phyloP scores from a whole-genome alignment of 805 yeast genomes.

The Candida fluviatilis region DNA sequence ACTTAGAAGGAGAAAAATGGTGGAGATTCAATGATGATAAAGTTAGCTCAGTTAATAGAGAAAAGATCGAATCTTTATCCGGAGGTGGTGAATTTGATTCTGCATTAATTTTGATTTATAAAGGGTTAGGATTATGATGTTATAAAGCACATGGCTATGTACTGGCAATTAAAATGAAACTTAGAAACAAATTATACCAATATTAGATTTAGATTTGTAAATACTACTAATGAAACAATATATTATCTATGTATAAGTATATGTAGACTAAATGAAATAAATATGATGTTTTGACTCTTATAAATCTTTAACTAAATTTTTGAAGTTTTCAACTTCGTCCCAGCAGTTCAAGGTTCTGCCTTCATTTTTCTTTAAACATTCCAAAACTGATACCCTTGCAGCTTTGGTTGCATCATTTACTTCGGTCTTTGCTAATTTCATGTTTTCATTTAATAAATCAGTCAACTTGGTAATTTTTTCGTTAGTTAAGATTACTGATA shows the following conservation, averaged over 20 bases:
- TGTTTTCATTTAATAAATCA: slow-evolving; percentile 29
- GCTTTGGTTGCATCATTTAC: slow-evolving; percentile 35
- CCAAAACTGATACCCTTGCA: slow-evolving; percentile 48
- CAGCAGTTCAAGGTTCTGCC: slow-evolving; percentile 75
- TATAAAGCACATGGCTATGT: too few species aligned
- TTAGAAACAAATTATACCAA: not conserved
- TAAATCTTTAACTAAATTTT: slow-evolving; percentile 49
- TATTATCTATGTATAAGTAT: not conserved
- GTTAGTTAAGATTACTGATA: slow-evolving; percentile 28
- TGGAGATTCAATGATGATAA: slow-evolving; percentile 93
- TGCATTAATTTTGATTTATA: slow-evolving; percentile 84
- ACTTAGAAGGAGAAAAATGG: slow-evolving; percentile 73
- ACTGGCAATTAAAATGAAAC: not conserved
- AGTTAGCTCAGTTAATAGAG: slow-evolving; percentile 71
- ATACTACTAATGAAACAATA: not conserved
- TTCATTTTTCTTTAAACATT: slow-evolving; percentile 59
- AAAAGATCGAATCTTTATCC: slow-evolving; percentile 77
- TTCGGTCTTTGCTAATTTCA: slow-evolving; percentile 27
- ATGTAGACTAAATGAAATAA: not conserved
- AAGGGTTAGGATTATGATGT: slow-evolving; percentile 60
- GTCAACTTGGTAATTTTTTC: slow-evolving; percentile 41
- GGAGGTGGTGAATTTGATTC: slow-evolving; percentile 99
- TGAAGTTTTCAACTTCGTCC: slow-evolving; percentile 73
- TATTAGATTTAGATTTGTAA: not conserved
- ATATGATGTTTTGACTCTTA: slow-evolving; percentile 13